Evolutionary conservation across 305 asterid genomes (phyloP), one percentile per base, ranked within the genome.

Genomic region (Petunia hybrid): DNA sequence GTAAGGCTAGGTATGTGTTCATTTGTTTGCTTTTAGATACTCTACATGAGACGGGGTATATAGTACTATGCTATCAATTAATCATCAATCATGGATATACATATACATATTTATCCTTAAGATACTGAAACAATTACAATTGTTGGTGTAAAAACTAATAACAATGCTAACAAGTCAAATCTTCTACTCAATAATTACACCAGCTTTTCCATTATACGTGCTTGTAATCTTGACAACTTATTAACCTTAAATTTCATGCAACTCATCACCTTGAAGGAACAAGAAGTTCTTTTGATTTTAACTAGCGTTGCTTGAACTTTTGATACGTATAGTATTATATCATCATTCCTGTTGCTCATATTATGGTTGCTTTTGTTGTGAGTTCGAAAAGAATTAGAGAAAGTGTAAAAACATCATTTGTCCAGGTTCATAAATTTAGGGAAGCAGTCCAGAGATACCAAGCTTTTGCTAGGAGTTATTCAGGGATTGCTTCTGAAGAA

Each of bases 371-470:
- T 39, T 6, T 6, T 9, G 31, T 12, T 31, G 4, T 41, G 75
- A 68, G 76, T 68, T 68, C 16, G 76, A 16, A 68, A 67, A 16
- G 39, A 67, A 62, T 38, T 6, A 40, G 6, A 67, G 5, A 41
- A 42, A 39, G 31, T 22, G 16, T 7, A 56, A 10, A 22, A 48
- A 39, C 16, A 16, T 61, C 2, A 22, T 59, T 6, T 60, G 63
- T 85, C 41, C 76, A 89, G 90, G 87, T 85, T 78, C 63, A 78
- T 71, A 88, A 88, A 80, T 90, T 89, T 65, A 88, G 88, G 13
- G 84, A 84, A 16, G 91, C 88, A 77, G 85, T 84, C 62, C 87
- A 86, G 70, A 85, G 87, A 59, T 89, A 84, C 83, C 86, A 84
- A 83, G 83, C 83, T 82, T 81, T 87, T 12, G 80, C 88, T 3